Evolutionary conservation across 192 early-diverging fungal species (phyloP), one percentile per base, ranked within the genome.

Genomic region (Linnemannia zychae): DNA sequence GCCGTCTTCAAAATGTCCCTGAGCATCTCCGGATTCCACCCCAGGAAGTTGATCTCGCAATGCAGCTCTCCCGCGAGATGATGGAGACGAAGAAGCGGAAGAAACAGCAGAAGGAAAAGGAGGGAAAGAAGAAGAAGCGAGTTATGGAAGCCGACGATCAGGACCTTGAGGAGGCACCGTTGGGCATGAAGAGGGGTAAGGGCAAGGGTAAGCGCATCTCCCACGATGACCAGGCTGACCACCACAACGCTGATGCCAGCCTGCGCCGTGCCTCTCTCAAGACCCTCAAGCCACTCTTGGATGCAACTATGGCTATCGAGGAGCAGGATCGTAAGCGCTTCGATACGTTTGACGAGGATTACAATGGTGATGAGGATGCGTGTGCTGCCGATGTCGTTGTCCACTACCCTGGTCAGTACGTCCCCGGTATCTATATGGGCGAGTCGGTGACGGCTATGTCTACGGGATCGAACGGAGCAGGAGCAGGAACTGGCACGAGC

Each of bases 31-130:
- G 67, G 20, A 78, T 85, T 37, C 77, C 73, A 1, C 67, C 77
- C 1, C 74, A 53, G 4, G 83, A 85, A 24, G 68, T 85, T 36
- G 78, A 76, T 13, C 34, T 85, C 57, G 83, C 78, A 1, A 71
- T 85, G 52, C 73, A 79, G 22, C 77, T 75, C 34, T 72, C 83
- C 7, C 78, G 74, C 18, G 83, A 85, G 46, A 85, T 85, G 77
- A 79, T 85, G 47, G 71, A 72, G 48, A 67, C 22, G 16, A 74
- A 80, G 48, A 67, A 68, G 36, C 60, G 65, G 1, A 38, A 38
- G 53, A 75, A 75, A 24, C 33, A 33, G 1, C 38, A 74, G 3
- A 67, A 63, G 60, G 73, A 80, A 36, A 49, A 80, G 46, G 60
- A 57, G 12, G 22, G 48, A 22, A 67, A 66, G 44, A 52, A 33